Base-by-base conservation (phyloP, 345 rosid genomes). In the Populus euphratica region DNA sequence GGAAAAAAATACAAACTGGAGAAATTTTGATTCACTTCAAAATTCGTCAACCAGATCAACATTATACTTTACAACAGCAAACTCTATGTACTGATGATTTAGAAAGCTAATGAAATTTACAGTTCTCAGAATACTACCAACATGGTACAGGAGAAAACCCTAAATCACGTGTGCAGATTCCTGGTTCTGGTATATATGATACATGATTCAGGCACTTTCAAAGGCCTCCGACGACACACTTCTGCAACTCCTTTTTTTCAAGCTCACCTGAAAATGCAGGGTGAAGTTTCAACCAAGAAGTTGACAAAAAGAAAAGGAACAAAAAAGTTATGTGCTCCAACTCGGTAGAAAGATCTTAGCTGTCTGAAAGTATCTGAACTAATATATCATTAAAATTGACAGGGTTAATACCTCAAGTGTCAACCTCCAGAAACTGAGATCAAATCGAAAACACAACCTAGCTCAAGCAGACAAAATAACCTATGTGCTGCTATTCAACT, bases 251-350 rank as follows among this genome's bases (percentile, higher is more conserved):
- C 85, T 76, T 73, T 61, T 79, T 63, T 41, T 77, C 77, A 75
- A 44, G 73, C 61, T 77, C 74, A 31, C 85, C 89, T 81, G 83
- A 79, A 71, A 76, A 39, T 54, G 27, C 9, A 69, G 38, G 14
- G 27, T 21, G 44, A 13, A 12, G 47, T 61, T 41, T 16, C 59
- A 17, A 52, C 68, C 38, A 43, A 11, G 47, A 43, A 43, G 47
- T 13, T 11, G n/a, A 25, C 66, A 16, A 67, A 21, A 59, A 52
- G 21, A 12, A n/a, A 4, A 8, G 71, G 0, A 10, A 0, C 49
- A 20, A 27, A 8, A 13, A 6, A 27, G 54, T 13, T n/a, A 21
- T 2, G 47, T 44, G 33, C 52, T 43, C 21, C 33, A 25, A 38
- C 64, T 27, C 44, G 41, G 50, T 31, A 35, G 23, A 71, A 39